phyloP scores from a whole-genome alignment of 495 filamentous ascomycete species.

The Penicillium subrubescens region DNA sequence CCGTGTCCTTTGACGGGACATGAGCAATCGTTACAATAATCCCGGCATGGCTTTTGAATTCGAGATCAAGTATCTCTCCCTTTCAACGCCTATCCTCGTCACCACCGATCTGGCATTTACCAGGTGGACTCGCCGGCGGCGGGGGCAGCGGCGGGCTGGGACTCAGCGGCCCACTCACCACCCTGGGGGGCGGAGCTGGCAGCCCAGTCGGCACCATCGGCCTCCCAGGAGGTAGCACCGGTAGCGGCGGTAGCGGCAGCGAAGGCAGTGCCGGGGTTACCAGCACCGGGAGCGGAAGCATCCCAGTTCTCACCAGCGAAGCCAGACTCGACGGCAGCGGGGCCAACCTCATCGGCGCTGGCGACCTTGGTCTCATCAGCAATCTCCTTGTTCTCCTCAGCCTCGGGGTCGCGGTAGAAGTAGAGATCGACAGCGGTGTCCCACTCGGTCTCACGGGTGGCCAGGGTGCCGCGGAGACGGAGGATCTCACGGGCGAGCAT shows the following conservation, averaged over 20 bases:
- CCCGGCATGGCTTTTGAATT: slow-evolving; percentile 30
- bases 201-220: slow-evolving; percentile 73
- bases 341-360: slow-evolving; percentile 80
- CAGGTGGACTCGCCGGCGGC: slow-evolving; percentile 55
- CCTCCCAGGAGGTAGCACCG: slow-evolving; percentile 76
- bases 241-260: slow-evolving; percentile 63
- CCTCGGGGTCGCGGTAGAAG: slow-evolving; percentile 99
- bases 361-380: slow-evolving; percentile 66
- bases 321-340: slow-evolving; percentile 75
- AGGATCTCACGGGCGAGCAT: slow-evolving; percentile 99
- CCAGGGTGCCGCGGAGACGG: slow-evolving; percentile 93
- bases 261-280: slow-evolving; percentile 62
- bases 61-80: slow-evolving; percentile 32
- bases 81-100: slow-evolving; percentile 39
- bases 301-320: slow-evolving; percentile 66
- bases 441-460: slow-evolving; percentile 93
- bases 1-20: slow-evolving; percentile 8
- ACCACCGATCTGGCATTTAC: slow-evolving; percentile 52
- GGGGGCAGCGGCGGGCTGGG: slow-evolving; percentile 40
- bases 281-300: slow-evolving; percentile 59
- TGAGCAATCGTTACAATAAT: slow-evolving; percentile 26
- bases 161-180: slow-evolving; percentile 73
- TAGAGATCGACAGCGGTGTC: slow-evolving; percentile 99
- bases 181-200: slow-evolving; percentile 57
- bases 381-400: slow-evolving; percentile 94